Conservation (phyloP, 352 stramenopile genomes). For the Pythium brassicae region DNA sequence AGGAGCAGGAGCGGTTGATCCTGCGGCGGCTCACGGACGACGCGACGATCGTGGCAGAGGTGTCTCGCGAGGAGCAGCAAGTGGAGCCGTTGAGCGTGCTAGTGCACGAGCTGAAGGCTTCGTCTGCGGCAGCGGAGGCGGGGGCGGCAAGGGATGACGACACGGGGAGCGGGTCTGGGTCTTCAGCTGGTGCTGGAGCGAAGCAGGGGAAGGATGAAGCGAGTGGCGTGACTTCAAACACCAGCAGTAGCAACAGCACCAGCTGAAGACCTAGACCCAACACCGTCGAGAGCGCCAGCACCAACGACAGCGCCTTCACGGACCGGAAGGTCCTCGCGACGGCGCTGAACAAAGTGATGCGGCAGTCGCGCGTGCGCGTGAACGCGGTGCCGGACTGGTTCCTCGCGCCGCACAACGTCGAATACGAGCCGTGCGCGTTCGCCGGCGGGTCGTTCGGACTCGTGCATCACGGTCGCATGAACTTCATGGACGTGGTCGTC, state of each 20-base stretch:
- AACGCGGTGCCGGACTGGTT: background rate
- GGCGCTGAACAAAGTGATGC: slow-evolving; percentile 6
- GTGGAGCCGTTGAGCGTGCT: slow-evolving; percentile 2
- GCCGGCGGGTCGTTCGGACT: slow-evolving; percentile 1
- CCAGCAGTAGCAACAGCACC: too few relatives aligned
- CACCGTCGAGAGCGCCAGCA: too few relatives aligned
- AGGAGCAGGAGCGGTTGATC: background rate
- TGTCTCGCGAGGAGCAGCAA: background rate
- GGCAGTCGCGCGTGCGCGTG: background rate
- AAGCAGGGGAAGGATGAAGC: too few relatives aligned
- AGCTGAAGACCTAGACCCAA: too few relatives aligned
- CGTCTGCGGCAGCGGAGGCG: background rate
- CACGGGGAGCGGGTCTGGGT: too few relatives aligned
- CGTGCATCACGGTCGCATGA: background rate
- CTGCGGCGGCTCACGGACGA: background rate
- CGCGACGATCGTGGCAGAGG: background rate
- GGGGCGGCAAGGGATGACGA: too few relatives aligned
- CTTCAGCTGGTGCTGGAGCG: background rate
- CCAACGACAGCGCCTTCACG: too few relatives aligned
- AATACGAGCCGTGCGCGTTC: background rate
- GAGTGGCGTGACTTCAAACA: too few relatives aligned
- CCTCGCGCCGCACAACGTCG: background rate
- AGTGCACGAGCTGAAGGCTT: background rate
- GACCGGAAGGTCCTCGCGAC: background rate
- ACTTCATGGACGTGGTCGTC: slow-evolving; percentile 1